Conservation (phyloP, 192 early-diverging fungal species). For the Entophlyctis luteolus region DNA sequence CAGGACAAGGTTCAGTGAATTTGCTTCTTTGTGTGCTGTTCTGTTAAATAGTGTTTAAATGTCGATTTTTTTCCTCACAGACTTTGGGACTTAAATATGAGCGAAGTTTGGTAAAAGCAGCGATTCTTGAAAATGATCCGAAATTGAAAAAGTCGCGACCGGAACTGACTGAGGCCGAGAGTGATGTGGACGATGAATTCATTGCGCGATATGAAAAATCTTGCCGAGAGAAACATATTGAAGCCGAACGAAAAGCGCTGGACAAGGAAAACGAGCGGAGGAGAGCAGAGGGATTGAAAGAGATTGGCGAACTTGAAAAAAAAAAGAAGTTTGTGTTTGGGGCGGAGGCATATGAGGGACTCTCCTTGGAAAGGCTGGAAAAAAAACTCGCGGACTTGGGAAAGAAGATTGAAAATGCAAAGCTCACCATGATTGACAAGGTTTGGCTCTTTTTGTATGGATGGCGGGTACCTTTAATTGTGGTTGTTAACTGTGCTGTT, state of each 20-base stretch:
- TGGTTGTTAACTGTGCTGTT: no score
- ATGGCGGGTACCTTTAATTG: no score
- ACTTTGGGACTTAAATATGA: constrained; percentile 84
- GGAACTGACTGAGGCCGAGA: constrained; percentile 63
- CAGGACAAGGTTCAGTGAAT: constrained; percentile 62
- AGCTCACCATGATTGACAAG: constrained; percentile 79
- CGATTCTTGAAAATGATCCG: constrained; percentile 70
- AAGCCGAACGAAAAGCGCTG: constrained; percentile 54
- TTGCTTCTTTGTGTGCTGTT: constrained; percentile 4
- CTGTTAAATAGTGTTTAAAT: background rate
- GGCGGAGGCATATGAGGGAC: background rate
- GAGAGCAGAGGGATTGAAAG: constrained; percentile 51
- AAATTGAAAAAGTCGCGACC: constrained; percentile 72
- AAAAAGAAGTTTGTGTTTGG: constrained; percentile 45
- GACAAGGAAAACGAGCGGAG: constrained; percentile 85
- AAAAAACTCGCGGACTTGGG: constrained; percentile 67
- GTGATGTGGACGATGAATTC: constrained; percentile 74
- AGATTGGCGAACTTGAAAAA: constrained; percentile 50
- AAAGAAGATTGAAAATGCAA: constrained; percentile 69
- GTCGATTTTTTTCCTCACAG: constrained; percentile 29
- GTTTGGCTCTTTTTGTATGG: no score
- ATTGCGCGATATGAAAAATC: constrained; percentile 58
- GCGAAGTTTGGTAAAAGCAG: constrained; percentile 63
- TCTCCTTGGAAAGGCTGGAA: constrained; percentile 66
- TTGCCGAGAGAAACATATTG: constrained; percentile 69